Base-by-base conservation (phyloP, 331 rosid species). In the Phaseolus coccineus region DNA sequence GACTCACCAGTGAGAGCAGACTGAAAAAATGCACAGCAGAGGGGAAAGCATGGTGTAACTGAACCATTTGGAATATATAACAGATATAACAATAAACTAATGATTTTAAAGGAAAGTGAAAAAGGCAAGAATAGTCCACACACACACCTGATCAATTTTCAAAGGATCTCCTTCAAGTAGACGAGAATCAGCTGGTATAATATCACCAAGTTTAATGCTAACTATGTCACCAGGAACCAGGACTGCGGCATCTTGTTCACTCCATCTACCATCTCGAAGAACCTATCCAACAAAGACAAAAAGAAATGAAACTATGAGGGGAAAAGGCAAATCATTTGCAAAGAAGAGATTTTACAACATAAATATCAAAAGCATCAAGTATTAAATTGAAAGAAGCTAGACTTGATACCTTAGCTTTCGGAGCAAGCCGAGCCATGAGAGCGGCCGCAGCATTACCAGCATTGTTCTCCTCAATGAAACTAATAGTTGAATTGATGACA, bases 1-100 rank as follows among this genome's bases (percentile, higher is more conserved):
- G 98, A 93, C 84, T 93, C 98, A 0, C 98, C 97, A 3, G 98
- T 93, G 72, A 93, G 98, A 3, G 98, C 88, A 81, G 97, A 93
- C 98, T 93, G 87, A 84, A 83, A 83, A 83, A 50, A 77, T 73
- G 79, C 83, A 67, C 74, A 81, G 39, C 46, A 39, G 19, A 76
- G 37, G 27, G 69, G 48, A 4, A 77, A 28, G 62, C 52, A 61
- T 22, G 61, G 33, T 52, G 37, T 63, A 73, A 58, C 19, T 68
- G 27, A 74, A 61, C 50, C 40, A 64, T 61, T 51, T 40, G 73
- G 71, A 58, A 61, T 69, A 25, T 78, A 25, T 16, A n/a, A 68
- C 2, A 14, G 51, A 42, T 27, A 35, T 42, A 73, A 44, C 40
- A 33, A 8, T 13, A 40, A 48, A 67, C 13, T 14, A 35, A 15